Evolutionary conservation across 176 grass and related monocot species (phyloP).

Genomic region (Carex cristatella): DNA sequence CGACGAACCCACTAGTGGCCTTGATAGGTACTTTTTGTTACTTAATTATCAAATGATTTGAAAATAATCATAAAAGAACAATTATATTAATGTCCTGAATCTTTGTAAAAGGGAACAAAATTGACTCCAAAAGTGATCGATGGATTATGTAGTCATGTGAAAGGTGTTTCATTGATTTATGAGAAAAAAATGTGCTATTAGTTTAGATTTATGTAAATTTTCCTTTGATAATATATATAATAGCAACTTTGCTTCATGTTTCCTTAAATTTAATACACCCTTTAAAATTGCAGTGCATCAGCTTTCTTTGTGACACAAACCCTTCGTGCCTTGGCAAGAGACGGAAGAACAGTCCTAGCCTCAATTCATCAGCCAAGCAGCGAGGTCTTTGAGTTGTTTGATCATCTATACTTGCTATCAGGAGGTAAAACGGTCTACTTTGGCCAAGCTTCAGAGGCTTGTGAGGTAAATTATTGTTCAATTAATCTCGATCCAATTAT

Average conservation of each 20-base stretch:
- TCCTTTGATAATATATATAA: background rate
- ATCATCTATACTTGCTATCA: slow-evolving; percentile 88
- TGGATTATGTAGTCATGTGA: background rate
- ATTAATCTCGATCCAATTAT: background rate
- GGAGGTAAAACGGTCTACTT: slow-evolving; percentile 99
- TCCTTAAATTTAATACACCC: background rate
- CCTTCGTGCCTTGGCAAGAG: slow-evolving; percentile 70
- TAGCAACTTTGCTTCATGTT: background rate
- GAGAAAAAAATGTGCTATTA: background rate
- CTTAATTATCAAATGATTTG: background rate
- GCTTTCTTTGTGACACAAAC: slow-evolving; percentile 99
- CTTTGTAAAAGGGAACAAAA: background rate
- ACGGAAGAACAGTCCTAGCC: slow-evolving; percentile 88
- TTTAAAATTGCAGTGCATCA: slow-evolving; percentile 54
- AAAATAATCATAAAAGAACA: background rate
- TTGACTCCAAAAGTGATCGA: background rate
- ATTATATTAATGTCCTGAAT: background rate
- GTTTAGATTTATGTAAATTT: background rate
- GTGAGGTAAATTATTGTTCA: slow-evolving; percentile 42
- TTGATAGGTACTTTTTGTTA: slow-evolving; percentile 62
- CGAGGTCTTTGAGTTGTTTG: slow-evolving; percentile 96
- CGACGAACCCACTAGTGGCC: slow-evolving; percentile 97
- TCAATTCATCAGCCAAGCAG: slow-evolving; percentile 99
- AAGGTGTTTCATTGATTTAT: slow-evolving; percentile 5
- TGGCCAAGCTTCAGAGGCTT: slow-evolving; percentile 65